Conservation (phyloP, 2,329 filamentous ascomycete genomes). For the Hymenoscyphus linearis region DNA sequence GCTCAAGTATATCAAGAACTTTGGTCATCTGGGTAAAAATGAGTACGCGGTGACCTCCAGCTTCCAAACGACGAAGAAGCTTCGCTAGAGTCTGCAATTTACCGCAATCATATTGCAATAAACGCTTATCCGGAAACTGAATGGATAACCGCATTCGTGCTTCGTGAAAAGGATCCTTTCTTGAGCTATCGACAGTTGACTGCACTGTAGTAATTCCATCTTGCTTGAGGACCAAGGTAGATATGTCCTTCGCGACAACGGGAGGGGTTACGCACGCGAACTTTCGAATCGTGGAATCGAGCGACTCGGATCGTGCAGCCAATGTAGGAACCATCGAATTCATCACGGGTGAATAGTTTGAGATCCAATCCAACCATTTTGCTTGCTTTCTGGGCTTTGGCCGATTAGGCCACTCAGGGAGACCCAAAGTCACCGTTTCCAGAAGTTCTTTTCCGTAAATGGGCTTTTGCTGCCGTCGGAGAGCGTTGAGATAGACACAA, state of each 20-base stretch:
- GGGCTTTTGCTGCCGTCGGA: slow-evolving; percentile 73
- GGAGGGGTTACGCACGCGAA: slow-evolving; percentile 92
- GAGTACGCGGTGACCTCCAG: slow-evolving; percentile 84
- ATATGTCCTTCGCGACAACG: slow-evolving; percentile 75
- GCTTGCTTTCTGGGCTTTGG: slow-evolving; percentile 55
- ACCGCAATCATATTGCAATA: slow-evolving; percentile 97
- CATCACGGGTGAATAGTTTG: slow-evolving; percentile 60
- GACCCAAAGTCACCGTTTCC: slow-evolving; percentile 63
- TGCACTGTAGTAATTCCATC: slow-evolving; percentile 53
- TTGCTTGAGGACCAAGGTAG: slow-evolving; percentile 59
- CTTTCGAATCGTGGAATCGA: slow-evolving; percentile 74
- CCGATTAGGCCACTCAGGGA: slow-evolving; percentile 52
- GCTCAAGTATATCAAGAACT: slow-evolving; percentile 93
- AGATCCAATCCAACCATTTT: slow-evolving; percentile 68
- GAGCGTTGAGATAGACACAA: slow-evolving; percentile 72
- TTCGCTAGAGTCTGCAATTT: slow-evolving; percentile 89
- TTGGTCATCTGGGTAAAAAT: slow-evolving; percentile 99
- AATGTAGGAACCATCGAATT: slow-evolving; percentile 68
- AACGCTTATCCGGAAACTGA: slow-evolving; percentile 90
- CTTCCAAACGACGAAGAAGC: slow-evolving; percentile 78
- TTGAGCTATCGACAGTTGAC: slow-evolving; percentile 51
- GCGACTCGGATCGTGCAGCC: slow-evolving; percentile 62
- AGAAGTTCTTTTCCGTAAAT: slow-evolving; percentile 78
- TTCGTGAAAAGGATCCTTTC: slow-evolving; percentile 84
- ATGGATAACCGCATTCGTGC: slow-evolving; percentile 88